A percentile compares a stretch with the other conserved stretches of the same genome.
These are phyloP conservation scores for Lindgomyces ingoldianus DNA, from an alignment of 495 filamentous ascomycete genomes.

Conservation along the genomic window DNA sequence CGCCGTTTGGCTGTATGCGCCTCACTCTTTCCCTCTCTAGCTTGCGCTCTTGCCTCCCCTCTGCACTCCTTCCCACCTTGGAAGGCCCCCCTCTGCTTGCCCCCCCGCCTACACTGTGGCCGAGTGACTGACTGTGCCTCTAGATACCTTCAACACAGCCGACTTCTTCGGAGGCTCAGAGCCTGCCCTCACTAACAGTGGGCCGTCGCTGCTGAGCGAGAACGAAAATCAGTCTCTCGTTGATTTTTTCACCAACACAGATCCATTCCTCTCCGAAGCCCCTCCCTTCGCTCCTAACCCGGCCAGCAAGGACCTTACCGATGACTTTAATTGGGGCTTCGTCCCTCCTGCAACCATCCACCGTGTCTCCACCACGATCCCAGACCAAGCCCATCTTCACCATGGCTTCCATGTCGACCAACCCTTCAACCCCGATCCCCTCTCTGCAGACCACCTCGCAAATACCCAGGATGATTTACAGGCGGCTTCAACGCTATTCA, in stretches of 20 bases:
- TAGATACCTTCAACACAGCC: constrained; percentile 22
- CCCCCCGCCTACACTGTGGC: neutral
- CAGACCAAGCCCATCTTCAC: constrained; percentile 26
- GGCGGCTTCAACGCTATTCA: constrained; percentile 25
- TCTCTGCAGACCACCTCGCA: constrained; percentile 1
- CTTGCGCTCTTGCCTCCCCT: no score
- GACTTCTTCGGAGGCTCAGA: constrained; percentile 6
- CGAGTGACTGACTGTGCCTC: neutral
- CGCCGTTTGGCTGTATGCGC: constrained; percentile 32
- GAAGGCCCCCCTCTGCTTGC: neutral
- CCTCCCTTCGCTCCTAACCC: neutral
- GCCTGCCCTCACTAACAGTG: constrained; percentile 1
- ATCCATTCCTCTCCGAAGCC: constrained; percentile 4
- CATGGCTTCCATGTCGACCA: constrained; percentile 19
- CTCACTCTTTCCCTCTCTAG: no score
- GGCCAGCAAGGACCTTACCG: constrained; percentile 2
- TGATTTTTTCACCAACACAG: constrained; percentile 27
- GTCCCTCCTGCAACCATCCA: constrained; percentile 29
- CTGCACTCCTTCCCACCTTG: no score
- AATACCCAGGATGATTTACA: constrained; percentile 21
- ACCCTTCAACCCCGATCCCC: constrained; percentile 3
- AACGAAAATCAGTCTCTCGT: constrained; percentile 20
- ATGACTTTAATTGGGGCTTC: constrained; percentile 20
- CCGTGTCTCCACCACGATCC: constrained; percentile 30
- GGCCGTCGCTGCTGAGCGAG: constrained; percentile 20